A percentile compares a stretch with the other conserved stretches of the same genome.
Conservation (phyloP, 805 yeast species). For the Kluyveromyces wickerhamii region DNA sequence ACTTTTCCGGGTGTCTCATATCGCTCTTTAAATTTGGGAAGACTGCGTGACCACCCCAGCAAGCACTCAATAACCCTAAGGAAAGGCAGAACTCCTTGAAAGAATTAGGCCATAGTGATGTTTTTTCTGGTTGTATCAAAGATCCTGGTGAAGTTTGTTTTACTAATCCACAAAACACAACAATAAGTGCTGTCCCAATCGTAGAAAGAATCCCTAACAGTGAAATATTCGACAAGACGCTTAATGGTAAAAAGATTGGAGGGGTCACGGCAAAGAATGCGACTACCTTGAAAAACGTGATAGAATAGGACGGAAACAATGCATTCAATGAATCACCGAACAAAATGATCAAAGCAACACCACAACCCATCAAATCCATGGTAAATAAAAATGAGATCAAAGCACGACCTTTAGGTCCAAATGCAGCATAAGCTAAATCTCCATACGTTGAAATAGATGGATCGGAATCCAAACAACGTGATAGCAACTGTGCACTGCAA, state of each 20-base stretch:
- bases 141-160: slow-evolving; percentile 69
- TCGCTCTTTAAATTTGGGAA: slow-evolving; percentile 67
- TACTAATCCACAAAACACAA: slow-evolving; percentile 54
- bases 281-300: slow-evolving; percentile 52
- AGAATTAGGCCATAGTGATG: slow-evolving; percentile 57
- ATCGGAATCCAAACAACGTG: slow-evolving; percentile 73
- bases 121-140: slow-evolving; percentile 50
- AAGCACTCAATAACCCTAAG: slow-evolving; percentile 65
- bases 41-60: slow-evolving; percentile 81
- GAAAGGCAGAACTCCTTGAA: slow-evolving; percentile 46
- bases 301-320: slow-evolving; percentile 45
- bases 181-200: slow-evolving; percentile 49
- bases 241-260: slow-evolving; percentile 71
- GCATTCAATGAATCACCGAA: slow-evolving; percentile 83
- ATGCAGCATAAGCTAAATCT: slow-evolving; percentile 80
- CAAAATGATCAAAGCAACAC: slow-evolving; percentile 71
- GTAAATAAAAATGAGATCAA: slow-evolving; percentile 68
- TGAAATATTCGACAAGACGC: slow-evolving; percentile 59
- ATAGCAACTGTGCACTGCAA: slow-evolving; percentile 68
- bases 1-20: slow-evolving; percentile 59
- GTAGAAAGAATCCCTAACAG: slow-evolving; percentile 68
- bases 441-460: slow-evolving; percentile 79
- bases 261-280: slow-evolving; percentile 72
- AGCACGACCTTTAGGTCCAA: slow-evolving; percentile 68
- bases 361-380: slow-evolving; percentile 69